Base-by-base conservation (phyloP, 2,329 filamentous ascomycete species). In the Fusarium goolgardi region DNA sequence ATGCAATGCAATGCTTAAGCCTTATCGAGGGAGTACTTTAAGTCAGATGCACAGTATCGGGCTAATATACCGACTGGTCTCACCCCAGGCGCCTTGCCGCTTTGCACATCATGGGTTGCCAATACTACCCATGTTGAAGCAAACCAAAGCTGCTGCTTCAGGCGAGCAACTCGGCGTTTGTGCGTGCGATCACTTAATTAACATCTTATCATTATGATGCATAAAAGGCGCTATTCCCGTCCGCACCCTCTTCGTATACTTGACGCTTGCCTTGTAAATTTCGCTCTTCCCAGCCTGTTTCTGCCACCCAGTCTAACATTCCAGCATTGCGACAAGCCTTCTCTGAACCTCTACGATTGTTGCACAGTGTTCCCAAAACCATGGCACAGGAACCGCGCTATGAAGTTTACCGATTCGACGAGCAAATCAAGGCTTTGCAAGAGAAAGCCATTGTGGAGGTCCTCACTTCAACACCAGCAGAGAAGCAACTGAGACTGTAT, bases 1-100 rank as follows among this genome's bases (percentile, higher is more conserved):
- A 58, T 69, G 56, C 41, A 64, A 63, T 69, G 56, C 41, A 64
- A 63, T 59, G 61, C 61, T 61, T n/a, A n/a, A n/a, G n/a, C n/a
- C n/a, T n/a, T 65, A 65, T 65, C 63, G 55, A 61, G 34, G 18
- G 49, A 50, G 32, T 35, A 29, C 31, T 47, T 32, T 35, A 43
- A 25, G 40, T 39, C 35, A 40, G 45, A 66, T 62, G 50, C 21
- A 55, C 37, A 50, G 35, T 46, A 49, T 49, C 21, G 32, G 46
- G 46, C 23, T 45, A 62, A 43, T 43, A 47, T 59, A 64, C 61
- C 43, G 54, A 29, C 61, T 49, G 31, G 61, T 46, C 59, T 59
- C 52, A 59, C 53, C 61, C 60, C 39, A 53, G 41, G 46, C 40
- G 23, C 61, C 45, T 51, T 52, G 55, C 51, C 63, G 63, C 57